These are phyloP conservation scores for Beta macrorhiza DNA, from an alignment of 179 eudicot genomes.

Conservation along the genomic window DNA sequence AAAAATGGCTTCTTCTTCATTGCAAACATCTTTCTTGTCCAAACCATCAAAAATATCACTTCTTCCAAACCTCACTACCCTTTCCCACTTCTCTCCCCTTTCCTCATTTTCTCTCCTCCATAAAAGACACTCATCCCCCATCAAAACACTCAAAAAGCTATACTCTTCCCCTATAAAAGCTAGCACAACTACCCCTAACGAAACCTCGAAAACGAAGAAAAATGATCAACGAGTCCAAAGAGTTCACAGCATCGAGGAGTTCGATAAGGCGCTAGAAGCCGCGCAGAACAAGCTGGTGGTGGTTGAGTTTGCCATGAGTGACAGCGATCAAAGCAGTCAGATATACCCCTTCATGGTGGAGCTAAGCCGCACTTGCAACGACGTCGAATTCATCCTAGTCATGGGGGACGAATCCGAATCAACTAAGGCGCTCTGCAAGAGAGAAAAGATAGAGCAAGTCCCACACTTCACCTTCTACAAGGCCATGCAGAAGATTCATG, in stretches of 20 bases:
- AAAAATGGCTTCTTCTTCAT: slow-evolving; percentile 28
- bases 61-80: background rate
- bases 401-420: slow-evolving; percentile 81
- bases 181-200: slow-evolving; percentile 18
- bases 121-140: background rate
- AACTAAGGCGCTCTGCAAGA: slow-evolving; percentile 46
- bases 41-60: slow-evolving; percentile 18
- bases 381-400: slow-evolving; percentile 80
- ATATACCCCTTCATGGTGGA: slow-evolving; percentile 94
- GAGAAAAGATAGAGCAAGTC: slow-evolving; percentile 64
- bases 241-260: slow-evolving; percentile 64
- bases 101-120: slow-evolving; percentile 2
- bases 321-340: slow-evolving; percentile 44
- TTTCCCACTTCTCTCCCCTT: slow-evolving; percentile 12
- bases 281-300: slow-evolving; percentile 80
- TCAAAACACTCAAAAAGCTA: background rate
- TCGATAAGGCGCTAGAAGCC: slow-evolving; percentile 56
- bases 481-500: slow-evolving; percentile 79
- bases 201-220: background rate
- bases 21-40: slow-evolving; percentile 13
- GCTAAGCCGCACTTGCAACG: slow-evolving; percentile 71
- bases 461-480: slow-evolving; percentile 93
- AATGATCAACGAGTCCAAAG: slow-evolving; percentile 53
- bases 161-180: background rate
- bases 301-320: slow-evolving; percentile 71